These are phyloP conservation scores for Ogataea methanolica DNA, from an alignment of 805 yeast species.

Conservation along the genomic window DNA sequence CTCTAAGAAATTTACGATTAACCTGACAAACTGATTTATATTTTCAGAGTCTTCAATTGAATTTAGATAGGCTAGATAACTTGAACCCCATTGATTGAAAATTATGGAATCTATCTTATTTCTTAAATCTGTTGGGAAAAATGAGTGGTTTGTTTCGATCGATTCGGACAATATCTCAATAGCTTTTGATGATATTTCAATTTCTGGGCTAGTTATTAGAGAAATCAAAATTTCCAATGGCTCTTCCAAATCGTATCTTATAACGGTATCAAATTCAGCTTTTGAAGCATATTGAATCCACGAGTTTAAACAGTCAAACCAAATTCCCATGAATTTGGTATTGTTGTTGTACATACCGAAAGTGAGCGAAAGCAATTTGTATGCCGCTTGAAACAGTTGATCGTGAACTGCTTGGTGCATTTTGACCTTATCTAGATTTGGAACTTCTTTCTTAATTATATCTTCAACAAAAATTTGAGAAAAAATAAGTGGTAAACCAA, in stretches of 20 bases:
- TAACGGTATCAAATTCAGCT: slow-evolving; percentile 31
- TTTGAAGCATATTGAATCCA: slow-evolving; percentile 36
- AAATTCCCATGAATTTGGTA: slow-evolving; percentile 7
- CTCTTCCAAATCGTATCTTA: slow-evolving; percentile 22
- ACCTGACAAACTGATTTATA: slow-evolving; percentile 38
- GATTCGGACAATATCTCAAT: slow-evolving; percentile 27
- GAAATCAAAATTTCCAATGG: slow-evolving; percentile 16
- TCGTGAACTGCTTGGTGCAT: slow-evolving; percentile 37
- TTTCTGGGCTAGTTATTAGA: slow-evolving; percentile 10
- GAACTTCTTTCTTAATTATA: slow-evolving; percentile 32
- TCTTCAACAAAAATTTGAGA: slow-evolving; percentile 51
- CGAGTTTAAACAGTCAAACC: slow-evolving; percentile 29
- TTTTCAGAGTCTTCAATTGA: slow-evolving; percentile 34
- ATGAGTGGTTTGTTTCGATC: slow-evolving; percentile 36
- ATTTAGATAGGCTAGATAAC: slow-evolving; percentile 29
- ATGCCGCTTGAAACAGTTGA: slow-evolving; percentile 31
- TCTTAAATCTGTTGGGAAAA: slow-evolving; percentile 32
- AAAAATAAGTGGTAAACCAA: slow-evolving; percentile 27
- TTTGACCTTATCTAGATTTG: slow-evolving; percentile 20
- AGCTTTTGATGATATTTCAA: slow-evolving; percentile 19
- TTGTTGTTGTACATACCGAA: not conserved
- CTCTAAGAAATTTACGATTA: slow-evolving; percentile 44
- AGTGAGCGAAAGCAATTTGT: slow-evolving; percentile 18
- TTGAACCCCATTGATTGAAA: slow-evolving; percentile 42
- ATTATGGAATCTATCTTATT: slow-evolving; percentile 30